A percentile compares a stretch with the other conserved stretches of the same genome.
Evolutionary conservation across 2,329 filamentous ascomycete species (phyloP).

Genomic region (Neophaeococcomyces mojaviensis): DNA sequence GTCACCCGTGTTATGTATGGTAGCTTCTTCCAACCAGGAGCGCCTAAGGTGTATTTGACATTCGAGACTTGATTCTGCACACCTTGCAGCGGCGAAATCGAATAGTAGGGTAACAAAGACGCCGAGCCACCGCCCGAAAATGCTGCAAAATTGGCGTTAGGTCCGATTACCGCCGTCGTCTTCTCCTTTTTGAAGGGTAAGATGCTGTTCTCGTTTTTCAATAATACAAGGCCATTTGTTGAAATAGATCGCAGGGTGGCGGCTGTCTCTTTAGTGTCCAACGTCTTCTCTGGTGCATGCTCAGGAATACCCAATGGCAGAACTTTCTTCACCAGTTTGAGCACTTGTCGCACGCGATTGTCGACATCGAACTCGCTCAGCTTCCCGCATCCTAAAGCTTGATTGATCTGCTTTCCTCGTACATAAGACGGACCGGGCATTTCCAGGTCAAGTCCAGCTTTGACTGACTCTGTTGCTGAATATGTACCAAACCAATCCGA

Average conservation of each 20-base stretch:
- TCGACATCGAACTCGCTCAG: slow-evolving; percentile 49
- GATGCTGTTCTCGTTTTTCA: slow-evolving; percentile 61
- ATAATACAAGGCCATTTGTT: slow-evolving; percentile 61
- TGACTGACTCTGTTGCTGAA: slow-evolving; percentile 37
- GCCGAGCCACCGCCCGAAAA: slow-evolving; percentile 60
- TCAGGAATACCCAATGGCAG: slow-evolving; percentile 49
- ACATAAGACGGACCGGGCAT: slow-evolving; percentile 41
- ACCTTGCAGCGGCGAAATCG: slow-evolving; percentile 38
- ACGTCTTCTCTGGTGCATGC: slow-evolving; percentile 45
- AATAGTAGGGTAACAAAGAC: slow-evolving; percentile 41
- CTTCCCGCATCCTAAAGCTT: slow-evolving; percentile 49
- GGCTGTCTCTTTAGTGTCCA: slow-evolving; percentile 55
- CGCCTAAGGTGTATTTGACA: slow-evolving; percentile 50
- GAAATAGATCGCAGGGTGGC: slow-evolving; percentile 58
- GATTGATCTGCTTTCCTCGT: slow-evolving; percentile 33
- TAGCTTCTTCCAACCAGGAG: slow-evolving; percentile 58
- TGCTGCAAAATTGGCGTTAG: slow-evolving; percentile 42
- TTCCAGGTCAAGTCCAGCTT: slow-evolving; percentile 40
- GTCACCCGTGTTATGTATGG: slow-evolving; percentile 50
- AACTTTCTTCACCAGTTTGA: slow-evolving; percentile 54
- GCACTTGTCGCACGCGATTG: slow-evolving; percentile 49
- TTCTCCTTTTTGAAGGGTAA: slow-evolving; percentile 49
- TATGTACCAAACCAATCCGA: slow-evolving; percentile 44
- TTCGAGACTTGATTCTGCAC: slow-evolving; percentile 31
- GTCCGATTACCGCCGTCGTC: slow-evolving; percentile 47